Conservation (phyloP, 176 grass and related monocot species). For the Avena atlantica region DNA sequence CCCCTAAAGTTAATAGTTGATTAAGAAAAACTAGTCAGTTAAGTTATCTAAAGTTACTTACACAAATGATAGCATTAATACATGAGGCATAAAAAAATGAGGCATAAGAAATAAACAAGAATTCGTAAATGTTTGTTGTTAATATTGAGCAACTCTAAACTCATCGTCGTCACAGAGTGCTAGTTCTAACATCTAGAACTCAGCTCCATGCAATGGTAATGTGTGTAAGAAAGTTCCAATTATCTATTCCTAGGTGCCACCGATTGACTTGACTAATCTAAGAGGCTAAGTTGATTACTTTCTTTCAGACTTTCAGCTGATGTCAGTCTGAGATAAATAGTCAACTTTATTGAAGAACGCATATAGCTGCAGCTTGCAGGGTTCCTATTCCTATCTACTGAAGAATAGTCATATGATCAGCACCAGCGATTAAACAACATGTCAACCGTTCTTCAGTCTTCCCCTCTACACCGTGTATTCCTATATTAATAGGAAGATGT, state of each 20-base stretch:
- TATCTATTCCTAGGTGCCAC: neutral
- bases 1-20: neutral
- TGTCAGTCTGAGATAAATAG: neutral
- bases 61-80: neutral
- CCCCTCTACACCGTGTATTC: neutral
- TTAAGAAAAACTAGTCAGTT: neutral
- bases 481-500: neutral
- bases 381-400: conserved; percentile 2
- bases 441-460: neutral
- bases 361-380: neutral
- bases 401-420: conserved; percentile 18
- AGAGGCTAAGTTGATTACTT: neutral
- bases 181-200: neutral
- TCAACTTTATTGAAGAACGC: neutral
- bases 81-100: too few relatives aligned
- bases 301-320: neutral
- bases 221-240: neutral
- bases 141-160: neutral
- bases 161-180: neutral
- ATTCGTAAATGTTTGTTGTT: neutral
- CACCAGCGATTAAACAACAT: neutral
- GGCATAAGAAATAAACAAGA: too few relatives aligned
- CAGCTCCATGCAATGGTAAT: neutral
- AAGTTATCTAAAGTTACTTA: neutral
- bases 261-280: neutral